phyloP scores from a whole-genome alignment of 441 rosid genomes.

The Syzygium malaccense region DNA sequence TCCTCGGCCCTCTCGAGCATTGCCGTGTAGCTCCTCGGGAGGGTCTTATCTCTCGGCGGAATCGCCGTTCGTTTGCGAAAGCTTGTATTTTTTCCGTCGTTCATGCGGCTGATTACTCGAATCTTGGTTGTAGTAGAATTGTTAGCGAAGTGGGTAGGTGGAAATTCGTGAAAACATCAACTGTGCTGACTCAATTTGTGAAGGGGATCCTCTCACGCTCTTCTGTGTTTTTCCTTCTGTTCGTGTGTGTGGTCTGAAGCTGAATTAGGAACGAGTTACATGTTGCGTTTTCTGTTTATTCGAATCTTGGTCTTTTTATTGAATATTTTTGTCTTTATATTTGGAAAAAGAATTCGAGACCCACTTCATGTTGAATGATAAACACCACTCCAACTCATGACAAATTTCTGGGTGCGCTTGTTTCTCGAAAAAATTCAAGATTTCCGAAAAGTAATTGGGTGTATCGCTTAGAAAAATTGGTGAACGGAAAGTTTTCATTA shows the following conservation, averaged over 20 bases:
- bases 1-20: not conserved
- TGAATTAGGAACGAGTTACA: not conserved
- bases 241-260: not conserved
- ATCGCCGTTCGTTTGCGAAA: not conserved
- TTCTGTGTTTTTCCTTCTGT: no score
- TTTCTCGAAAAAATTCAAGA: no score
- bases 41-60: not conserved
- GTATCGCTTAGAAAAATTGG: no score
- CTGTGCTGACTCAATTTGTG: not conserved
- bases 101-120: not conserved
- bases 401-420: no score
- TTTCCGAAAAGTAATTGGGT: no score
- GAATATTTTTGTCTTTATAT: not conserved
- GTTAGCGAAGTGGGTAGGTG: not conserved
- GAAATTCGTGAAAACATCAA: not conserved
- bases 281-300: not conserved
- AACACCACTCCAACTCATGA: not conserved
- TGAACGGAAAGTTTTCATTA: no score
- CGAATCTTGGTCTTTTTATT: not conserved
- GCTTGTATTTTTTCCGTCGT: not conserved
- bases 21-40: not conserved
- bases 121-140: not conserved
- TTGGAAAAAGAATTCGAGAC: not conserved
- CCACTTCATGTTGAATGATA: not conserved
- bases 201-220: not conserved